phyloP scores from a whole-genome alignment of 2,329 filamentous ascomycete genomes.

The Talaromyces islandicus region DNA sequence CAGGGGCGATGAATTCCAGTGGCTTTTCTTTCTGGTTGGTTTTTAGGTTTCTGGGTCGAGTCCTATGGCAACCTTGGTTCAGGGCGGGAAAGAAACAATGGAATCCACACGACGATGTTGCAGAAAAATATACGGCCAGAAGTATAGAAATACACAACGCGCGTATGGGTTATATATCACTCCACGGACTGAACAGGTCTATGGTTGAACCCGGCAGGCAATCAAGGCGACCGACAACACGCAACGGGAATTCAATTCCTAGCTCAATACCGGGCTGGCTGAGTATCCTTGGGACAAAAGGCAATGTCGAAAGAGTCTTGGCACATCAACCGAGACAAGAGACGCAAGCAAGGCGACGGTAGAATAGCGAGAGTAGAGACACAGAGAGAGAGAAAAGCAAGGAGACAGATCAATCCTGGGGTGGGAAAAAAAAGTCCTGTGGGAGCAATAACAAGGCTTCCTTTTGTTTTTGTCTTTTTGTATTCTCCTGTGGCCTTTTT shows the following conservation, averaged over 20 bases:
- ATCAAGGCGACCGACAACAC: background rate
- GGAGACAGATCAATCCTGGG: slow-evolving; percentile 10
- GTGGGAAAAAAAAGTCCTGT: slow-evolving; percentile 11
- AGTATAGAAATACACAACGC: background rate
- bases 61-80: background rate
- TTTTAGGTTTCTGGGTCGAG: background rate
- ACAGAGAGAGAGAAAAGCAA: slow-evolving; percentile 11
- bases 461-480: background rate
- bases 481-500: background rate
- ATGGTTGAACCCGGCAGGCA: background rate
- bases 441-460: background rate
- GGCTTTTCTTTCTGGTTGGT: background rate
- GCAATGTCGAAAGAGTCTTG: slow-evolving; percentile 2
- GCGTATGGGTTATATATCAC: background rate
- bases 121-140: background rate
- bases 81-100: background rate
- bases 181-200: background rate
- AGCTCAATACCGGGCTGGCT: background rate
- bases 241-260: background rate
- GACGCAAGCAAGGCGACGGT: slow-evolving; percentile 1
- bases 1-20: background rate
- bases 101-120: background rate
- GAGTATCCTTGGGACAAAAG: slow-evolving; percentile 1
- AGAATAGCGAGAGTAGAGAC: background rate
- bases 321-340: slow-evolving; percentile 12